Conservation (phyloP, 306 rosid genomes). For the Benincasa hispida region DNA sequence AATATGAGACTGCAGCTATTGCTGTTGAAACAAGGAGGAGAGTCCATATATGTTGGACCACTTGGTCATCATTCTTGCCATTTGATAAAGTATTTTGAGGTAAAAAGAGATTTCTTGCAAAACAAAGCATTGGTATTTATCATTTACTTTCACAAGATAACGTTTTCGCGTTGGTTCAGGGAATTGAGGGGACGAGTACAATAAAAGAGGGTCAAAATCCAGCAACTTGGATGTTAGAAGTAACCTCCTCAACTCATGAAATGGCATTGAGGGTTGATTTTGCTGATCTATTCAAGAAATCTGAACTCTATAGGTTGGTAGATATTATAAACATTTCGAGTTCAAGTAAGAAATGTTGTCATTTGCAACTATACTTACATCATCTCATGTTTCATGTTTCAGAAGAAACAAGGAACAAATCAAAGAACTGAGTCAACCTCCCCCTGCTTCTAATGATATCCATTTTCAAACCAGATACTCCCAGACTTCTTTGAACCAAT, state of each 20-base stretch:
- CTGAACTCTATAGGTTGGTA: conserved; percentile 28
- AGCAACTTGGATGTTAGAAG: conserved; percentile 45
- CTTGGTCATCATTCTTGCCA: conserved; percentile 27
- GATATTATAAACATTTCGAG: not conserved
- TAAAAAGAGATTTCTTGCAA: not conserved
- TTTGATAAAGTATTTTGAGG: conserved; percentile 33
- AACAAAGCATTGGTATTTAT: not conserved
- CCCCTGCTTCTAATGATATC: conserved; percentile 41
- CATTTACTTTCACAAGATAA: no score
- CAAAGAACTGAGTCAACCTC: conserved; percentile 37
- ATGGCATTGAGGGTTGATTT: conserved; percentile 20
- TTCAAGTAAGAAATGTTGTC: not conserved
- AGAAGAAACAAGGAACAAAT: conserved; percentile 52
- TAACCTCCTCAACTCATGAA: conserved; percentile 25
- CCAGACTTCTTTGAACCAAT: conserved; percentile 33
- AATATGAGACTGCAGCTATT: conserved; percentile 23
- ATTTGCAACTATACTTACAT: not conserved
- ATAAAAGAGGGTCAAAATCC: conserved; percentile 30
- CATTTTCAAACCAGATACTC: conserved; percentile 33
- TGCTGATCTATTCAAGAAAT: conserved; percentile 15
- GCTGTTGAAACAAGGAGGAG: conserved; percentile 31
- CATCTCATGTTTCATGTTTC: conserved; percentile 14
- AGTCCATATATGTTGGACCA: conserved; percentile 34
- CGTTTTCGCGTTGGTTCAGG: conserved; percentile 7
- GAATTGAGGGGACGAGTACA: conserved; percentile 17